A percentile compares a stretch with the other conserved stretches of the same genome.
phyloP scores from a whole-genome alignment of 164 flowering plant species.

The Saururus chinensis region DNA sequence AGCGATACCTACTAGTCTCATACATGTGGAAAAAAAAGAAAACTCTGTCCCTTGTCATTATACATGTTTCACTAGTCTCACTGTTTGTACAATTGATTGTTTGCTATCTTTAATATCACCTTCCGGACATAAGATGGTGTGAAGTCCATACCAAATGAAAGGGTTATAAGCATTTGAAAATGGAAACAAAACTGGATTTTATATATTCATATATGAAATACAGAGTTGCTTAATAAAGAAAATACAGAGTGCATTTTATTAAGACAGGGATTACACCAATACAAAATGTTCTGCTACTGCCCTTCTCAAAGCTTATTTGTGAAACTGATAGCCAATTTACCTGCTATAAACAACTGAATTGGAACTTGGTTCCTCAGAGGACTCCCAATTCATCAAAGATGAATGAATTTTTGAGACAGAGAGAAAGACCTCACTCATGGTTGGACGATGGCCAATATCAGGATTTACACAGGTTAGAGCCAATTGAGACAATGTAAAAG shows the following conservation, averaged over 20 bases:
- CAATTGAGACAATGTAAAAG: constrained; percentile 47
- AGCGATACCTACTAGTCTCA: too few species aligned
- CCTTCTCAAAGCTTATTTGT: neutral
- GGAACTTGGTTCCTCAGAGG: constrained; percentile 38
- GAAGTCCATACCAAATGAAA: too few species aligned
- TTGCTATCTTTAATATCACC: too few species aligned
- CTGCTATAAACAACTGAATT: constrained; percentile 23
- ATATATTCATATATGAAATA: too few species aligned
- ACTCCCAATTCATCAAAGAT: constrained; percentile 61
- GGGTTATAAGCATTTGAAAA: too few species aligned
- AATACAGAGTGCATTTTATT: too few species aligned
- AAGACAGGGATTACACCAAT: too few species aligned
- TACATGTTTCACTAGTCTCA: neutral
- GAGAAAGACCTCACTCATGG: constrained; percentile 34
- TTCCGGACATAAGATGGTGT: too few species aligned
- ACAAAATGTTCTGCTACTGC: neutral
- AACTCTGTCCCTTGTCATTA: neutral
- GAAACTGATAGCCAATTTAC: constrained; percentile 1
- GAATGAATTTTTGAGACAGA: constrained; percentile 47
- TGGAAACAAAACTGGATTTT: too few species aligned
- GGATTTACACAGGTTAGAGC: constrained; percentile 42
- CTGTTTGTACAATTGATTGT: too few species aligned
- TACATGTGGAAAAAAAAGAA: too few species aligned
- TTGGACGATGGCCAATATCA: constrained; percentile 43
- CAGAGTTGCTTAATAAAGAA: too few species aligned